A percentile compares a stretch with the other conserved stretches of the same genome.
phyloP scores from a whole-genome alignment of 176 grass and related monocot species.

The Alloteropsis semialata region DNA sequence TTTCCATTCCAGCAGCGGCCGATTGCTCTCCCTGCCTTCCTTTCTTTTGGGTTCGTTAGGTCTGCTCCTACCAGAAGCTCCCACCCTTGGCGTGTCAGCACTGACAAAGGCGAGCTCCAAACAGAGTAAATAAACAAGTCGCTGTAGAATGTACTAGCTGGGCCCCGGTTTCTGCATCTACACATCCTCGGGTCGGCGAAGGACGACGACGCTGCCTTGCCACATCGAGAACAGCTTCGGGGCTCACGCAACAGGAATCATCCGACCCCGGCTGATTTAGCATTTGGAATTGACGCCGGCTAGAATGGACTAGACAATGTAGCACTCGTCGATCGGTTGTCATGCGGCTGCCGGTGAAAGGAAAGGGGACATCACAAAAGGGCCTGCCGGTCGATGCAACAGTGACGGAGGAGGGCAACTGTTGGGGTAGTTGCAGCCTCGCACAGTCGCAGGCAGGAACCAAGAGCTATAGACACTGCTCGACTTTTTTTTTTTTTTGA shows the following conservation, averaged over 20 bases:
- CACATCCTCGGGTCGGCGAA: background rate
- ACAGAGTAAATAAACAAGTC: background rate
- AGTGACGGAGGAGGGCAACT: background rate
- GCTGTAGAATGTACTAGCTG: background rate
- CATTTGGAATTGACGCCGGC: background rate
- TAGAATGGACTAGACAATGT: background rate
- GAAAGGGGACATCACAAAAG: background rate
- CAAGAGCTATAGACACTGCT: too few species aligned
- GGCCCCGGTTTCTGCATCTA: background rate
- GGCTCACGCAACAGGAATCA: background rate
- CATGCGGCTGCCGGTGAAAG: background rate
- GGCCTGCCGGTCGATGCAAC: background rate
- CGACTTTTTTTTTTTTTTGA: too few species aligned
- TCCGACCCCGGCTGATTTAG: background rate
- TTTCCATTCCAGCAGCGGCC: background rate
- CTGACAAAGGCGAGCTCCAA: background rate
- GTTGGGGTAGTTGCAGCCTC: constrained; percentile 8
- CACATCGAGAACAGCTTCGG: background rate
- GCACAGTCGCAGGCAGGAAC: too few species aligned
- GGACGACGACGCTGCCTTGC: background rate
- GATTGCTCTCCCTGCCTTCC: background rate
- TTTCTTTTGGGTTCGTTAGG: background rate
- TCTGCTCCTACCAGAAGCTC: background rate
- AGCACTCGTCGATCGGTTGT: background rate
- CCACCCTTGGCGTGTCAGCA: background rate